Base-by-base conservation (phyloP, 2,329 filamentous ascomycete genomes). In the Aspergillus aculeatus region DNA sequence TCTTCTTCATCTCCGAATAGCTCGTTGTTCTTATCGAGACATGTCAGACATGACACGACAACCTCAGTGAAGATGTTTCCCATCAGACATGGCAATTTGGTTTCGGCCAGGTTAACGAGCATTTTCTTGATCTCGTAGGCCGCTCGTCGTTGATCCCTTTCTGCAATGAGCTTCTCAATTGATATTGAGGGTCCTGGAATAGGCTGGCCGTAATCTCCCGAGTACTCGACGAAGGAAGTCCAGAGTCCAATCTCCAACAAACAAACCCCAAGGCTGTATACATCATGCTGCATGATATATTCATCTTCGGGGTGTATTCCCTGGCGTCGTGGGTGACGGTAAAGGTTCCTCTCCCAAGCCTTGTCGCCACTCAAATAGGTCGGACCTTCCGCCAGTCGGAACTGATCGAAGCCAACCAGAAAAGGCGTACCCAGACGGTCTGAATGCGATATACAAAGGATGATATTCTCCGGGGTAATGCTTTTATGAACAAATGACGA, bases 221-320 rank as follows among this genome's bases (percentile, higher is more conserved):
- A 16, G 14, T 35, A 35, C 12, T 35, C 11, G 38, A 57, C 41
- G n/a, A 60, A 53, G 5, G 54, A 60, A 10, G 14, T 21, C 56
- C 61, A 75, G 0, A 85, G 61, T 0, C 81, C 82, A 21, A 85
- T 77, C 66, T 86, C 83, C 0, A 86, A 68, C 0, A 86, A 73
- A 58, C 79, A 82, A 0, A 84, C 80, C 0, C 83, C 83, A 0
- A 85, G 73, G 51, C 81, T 83, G 68, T 85, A 85, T 11, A 85
- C 81, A 60, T 85, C 82, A 62, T 86, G 82, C 57, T 82, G 78
- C 78, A 84, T 84, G 2, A 62, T 68, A 61, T 82, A 84, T 0
- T 65, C 58, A 1, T 79, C 73, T 21, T 75, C 68, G 0, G 74
- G 72, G 1, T 63, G 57, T 0, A 72, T 23, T 0, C 82, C 81